Base-by-base conservation (phyloP, 257 asterid genomes). In the Anisodus acutangulus region DNA sequence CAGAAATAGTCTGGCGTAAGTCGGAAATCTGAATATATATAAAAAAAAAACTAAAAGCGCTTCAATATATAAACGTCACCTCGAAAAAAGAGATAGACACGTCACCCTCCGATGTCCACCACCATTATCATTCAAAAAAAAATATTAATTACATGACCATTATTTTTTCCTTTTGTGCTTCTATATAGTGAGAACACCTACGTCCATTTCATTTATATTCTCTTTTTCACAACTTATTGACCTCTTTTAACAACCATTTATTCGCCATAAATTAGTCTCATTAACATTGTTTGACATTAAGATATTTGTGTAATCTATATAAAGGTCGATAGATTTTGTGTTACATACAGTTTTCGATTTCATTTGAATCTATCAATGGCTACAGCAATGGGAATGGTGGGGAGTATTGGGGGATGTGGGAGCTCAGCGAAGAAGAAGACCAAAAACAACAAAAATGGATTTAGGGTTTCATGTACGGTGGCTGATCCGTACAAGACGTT, bases 401-500 rank as follows among this genome's bases (percentile, higher is more conserved):
- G 85, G 16, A 26, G 70, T 72, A 47, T 90, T 86, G 88, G 89
- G 83, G 91, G 90, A 11, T 89, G 89, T 86, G 90, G 87, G 49
- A 82, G 58, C 17, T 3, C 80, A 51, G 72, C 78, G 19, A 86
- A 85, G 51, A 85, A 82, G n/a, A 84, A 79, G 55, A 80, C 59
- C 59, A 88, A 68, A 78, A 84, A 54, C 67, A 82, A 68, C 9
- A 83, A 16, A 8, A 88, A 82, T 68, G 89, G 89, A 64, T 86
- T 87, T 62, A 86, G 84, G 89, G 94, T 94, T 53, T 91, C 90
- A 0, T 91, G 97, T 63, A 82, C 91, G 60, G 86, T 85, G 3
- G 49, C 83, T 3, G 99, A 95, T 94, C 94, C 98, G 9, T 95
- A 94, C 80, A 89, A 86, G 82, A 95, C 98, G 19, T 94, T 95